A percentile compares a stretch with the other conserved stretches of the same genome.
Evolutionary conservation across 345 rosid species (phyloP).

Genomic region (Abelmoschus esculentus): DNA sequence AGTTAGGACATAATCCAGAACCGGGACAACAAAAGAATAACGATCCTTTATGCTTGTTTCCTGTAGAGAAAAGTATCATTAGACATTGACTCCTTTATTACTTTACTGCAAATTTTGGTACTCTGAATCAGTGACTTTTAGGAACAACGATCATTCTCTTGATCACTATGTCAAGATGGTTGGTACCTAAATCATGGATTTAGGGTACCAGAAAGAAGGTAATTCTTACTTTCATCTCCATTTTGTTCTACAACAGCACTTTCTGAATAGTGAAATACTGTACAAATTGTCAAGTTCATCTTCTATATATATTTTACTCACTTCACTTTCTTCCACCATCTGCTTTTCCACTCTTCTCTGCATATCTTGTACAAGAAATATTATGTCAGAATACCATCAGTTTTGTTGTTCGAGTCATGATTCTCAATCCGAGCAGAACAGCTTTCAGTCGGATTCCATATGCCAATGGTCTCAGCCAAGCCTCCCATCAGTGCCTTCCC

Average conservation of each 20-base stretch:
- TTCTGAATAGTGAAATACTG: neutral
- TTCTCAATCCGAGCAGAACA: constrained; percentile 14
- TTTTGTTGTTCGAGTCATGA: constrained; percentile 17
- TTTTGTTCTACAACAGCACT: neutral
- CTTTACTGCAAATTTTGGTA: too few species aligned
- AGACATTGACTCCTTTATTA: too few species aligned
- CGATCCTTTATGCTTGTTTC: too few species aligned
- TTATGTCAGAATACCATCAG: constrained; percentile 21
- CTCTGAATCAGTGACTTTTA: too few species aligned
- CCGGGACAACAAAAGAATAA: too few species aligned
- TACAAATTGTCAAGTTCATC: neutral
- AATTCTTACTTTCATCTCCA: too few species aligned
- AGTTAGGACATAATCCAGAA: too few species aligned
- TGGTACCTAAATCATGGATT: too few species aligned
- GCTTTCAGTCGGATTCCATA: constrained; percentile 8
- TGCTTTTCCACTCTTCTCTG: neutral
- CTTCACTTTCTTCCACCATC: constrained; percentile 16
- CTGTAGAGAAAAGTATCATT: too few species aligned
- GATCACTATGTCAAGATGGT: too few species aligned
- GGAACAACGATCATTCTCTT: too few species aligned
- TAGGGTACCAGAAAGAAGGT: too few species aligned
- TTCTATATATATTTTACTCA: constrained; percentile 8
- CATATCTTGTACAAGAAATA: constrained; percentile 7
- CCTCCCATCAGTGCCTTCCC: constrained; percentile 33
- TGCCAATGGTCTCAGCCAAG: constrained; percentile 34